Base-by-base conservation (phyloP, 495 filamentous ascomycete species). In the Penicillium antarcticum region DNA sequence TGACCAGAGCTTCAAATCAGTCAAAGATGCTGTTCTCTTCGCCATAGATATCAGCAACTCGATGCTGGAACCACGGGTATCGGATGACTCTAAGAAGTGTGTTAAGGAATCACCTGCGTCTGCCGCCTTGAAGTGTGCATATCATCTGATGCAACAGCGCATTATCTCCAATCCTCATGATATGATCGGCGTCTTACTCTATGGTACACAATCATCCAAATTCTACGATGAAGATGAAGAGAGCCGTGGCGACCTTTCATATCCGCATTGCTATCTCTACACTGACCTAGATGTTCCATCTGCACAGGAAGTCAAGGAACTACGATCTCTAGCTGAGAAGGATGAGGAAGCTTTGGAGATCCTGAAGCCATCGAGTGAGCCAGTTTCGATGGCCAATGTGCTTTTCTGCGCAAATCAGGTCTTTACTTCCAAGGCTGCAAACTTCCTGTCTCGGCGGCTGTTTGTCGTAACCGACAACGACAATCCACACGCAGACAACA, bases 391-490 rank as follows among this genome's bases (percentile, higher is more conserved):
- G 88, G 82, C 89, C 16, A 95, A 92, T 62, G 80, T 99, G 2
- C 74, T 99, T 1, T 97, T 96, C 64, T 92, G 92, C 62, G 91
- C 88, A 38, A 97, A 97, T 58, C 91, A 97, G 55, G 89, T 97
- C 33, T 96, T 99, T 68, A 95, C 94, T 2, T 96, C 88, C 2
- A 96, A 87, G 62, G 91, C 95, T 0, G 85, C 94, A 13, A 97
- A 96, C 59, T 97, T 97, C 65, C 83, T 89, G 18, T 97, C 94
- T 0, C 75, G 95, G 35, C 82, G 95, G 29, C 73, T 99, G 10
- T 97, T 99, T 70, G 84, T 99, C 52, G 91, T 99, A 48, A 96
- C 95, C 2, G 92, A 97, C 61, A 87, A 96, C 49, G 95, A 99
- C 63, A 80, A 91, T 63, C 94, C 95, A 5, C 89, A 96, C 62